Evolutionary conservation across 352 stramenopile species (phyloP).

Genomic region (Thalassiosira sp.): DNA sequence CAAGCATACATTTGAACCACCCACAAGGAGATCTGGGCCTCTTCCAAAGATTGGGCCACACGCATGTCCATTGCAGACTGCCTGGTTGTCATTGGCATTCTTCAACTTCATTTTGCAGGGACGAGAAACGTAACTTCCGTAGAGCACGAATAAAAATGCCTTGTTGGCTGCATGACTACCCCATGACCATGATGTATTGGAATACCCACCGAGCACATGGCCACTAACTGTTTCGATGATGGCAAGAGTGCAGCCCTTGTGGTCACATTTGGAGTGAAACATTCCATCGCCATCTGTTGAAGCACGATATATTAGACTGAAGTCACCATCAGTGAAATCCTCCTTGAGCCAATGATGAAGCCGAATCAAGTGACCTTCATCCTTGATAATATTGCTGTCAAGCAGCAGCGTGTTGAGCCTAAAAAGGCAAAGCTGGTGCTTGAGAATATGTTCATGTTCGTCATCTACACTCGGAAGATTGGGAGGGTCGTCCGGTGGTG

Average conservation of each 20-base stretch:
- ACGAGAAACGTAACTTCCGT: neutral
- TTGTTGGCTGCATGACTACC: constrained; percentile 1
- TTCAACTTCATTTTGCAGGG: constrained; percentile 2
- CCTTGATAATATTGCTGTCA: constrained; percentile 14
- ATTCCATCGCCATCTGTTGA: neutral
- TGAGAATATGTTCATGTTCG: neutral
- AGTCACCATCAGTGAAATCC: neutral
- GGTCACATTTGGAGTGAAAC: constrained; percentile 5
- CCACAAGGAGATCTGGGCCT: neutral
- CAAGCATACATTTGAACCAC: neutral
- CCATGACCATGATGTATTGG: too few species aligned
- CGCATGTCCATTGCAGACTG: neutral
- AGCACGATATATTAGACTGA: constrained; percentile 11
- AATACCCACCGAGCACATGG: neutral
- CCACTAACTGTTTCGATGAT: constrained; percentile 1
- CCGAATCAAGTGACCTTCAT: neutral
- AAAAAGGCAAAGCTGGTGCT: neutral
- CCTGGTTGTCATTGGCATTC: constrained; percentile 1
- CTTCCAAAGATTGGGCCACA: constrained; percentile 22
- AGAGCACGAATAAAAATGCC: constrained; percentile 29
- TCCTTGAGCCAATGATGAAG: constrained; percentile 1
- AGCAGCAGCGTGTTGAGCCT: neutral
- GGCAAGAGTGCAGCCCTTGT: constrained; percentile 1
- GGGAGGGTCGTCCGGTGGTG: neutral
- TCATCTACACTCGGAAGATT: neutral